Conservation (phyloP, 441 rosid genomes). For the Caryocar brasiliense region DNA sequence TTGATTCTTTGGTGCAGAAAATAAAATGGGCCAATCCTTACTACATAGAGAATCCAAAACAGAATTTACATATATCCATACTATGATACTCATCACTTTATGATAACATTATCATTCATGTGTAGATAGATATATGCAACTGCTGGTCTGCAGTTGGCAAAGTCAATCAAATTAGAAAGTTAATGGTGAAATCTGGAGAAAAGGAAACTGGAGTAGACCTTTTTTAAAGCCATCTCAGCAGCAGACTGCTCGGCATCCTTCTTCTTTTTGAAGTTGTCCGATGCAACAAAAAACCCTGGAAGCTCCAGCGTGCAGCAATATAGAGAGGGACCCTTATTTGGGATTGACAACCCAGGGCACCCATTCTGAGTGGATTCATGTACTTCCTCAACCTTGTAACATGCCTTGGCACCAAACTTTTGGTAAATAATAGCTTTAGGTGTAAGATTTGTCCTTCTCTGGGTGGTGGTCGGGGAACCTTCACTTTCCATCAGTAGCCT, state of each 20-base stretch:
- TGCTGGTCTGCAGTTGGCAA: not conserved
- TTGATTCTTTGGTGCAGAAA: no score
- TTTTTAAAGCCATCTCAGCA: conserved; percentile 71
- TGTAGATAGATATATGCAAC: no score
- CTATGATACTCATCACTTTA: no score
- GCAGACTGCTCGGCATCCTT: conserved; percentile 93
- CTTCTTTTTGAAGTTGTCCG: conserved; percentile 57
- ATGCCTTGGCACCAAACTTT: conserved; percentile 61
- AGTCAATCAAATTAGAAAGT: not conserved
- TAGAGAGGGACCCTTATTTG: conserved; percentile 64
- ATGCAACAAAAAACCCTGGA: conserved; percentile 56
- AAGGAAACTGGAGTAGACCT: conserved; percentile 30
- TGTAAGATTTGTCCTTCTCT: conserved; percentile 35
- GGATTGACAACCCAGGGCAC: conserved; percentile 76
- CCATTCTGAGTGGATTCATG: conserved; percentile 45
- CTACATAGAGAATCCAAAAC: no score
- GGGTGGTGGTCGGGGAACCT: conserved; percentile 16
- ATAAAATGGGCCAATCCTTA: no score
- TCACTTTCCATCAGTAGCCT: conserved; percentile 19
- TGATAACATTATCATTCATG: no score
- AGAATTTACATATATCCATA: no score
- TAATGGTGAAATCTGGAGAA: not conserved
- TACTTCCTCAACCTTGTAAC: conserved; percentile 64
- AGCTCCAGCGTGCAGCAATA: conserved; percentile 76
- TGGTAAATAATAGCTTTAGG: conserved; percentile 74